Evolutionary conservation across 2,329 filamentous ascomycete genomes (phyloP), one percentile per base, ranked within the genome.

Genomic region (Arthroderma uncinatum): DNA sequence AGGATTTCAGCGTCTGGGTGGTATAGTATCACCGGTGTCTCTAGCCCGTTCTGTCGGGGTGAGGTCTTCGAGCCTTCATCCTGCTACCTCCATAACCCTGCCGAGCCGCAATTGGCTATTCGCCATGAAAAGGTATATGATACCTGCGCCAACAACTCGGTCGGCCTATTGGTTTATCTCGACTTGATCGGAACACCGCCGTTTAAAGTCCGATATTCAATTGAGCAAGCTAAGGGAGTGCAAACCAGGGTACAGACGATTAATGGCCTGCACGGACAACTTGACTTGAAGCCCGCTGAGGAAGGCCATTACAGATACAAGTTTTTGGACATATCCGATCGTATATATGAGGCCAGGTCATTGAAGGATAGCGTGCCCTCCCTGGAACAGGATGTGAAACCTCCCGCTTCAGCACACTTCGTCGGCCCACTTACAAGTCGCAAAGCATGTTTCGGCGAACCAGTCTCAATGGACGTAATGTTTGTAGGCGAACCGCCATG

Each of bases 11-110:
- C 85, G 34, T 83, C 89, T 28, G 93, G 94, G 52, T 79, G 96
- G 25, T 98, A 98, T 73, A 92, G 86, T 0, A 73, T 98, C 58
- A 86, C 83, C 62, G 82, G 87, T 12, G 82, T 97, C 6, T 82
- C 84, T 1, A 94, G 88, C 57, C 84, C 87, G 23, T 86, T 83
- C 59, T 98, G 93, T 67, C 78, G 83, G 34, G 93, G 93, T 48
- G 91, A 97, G 64, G 84, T 98, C 3, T 80, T 92, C 62, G 93
- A 98, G 69, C 93, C 93, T 28, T 88, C 92, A 1, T 93, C 91
- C n/a, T 97, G 92, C 70, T 78, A 95, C 58, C 76, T 98, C 56
- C 79, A 94, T 62, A 98, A 97, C 63, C 93, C 93, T 4, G 85
- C 93, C 0, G 85, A 95, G 71, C 93, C 93, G 8, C 82, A 85